Conservation (phyloP, 768 basidiomycete species). For the Phylloporus sp. region DNA sequence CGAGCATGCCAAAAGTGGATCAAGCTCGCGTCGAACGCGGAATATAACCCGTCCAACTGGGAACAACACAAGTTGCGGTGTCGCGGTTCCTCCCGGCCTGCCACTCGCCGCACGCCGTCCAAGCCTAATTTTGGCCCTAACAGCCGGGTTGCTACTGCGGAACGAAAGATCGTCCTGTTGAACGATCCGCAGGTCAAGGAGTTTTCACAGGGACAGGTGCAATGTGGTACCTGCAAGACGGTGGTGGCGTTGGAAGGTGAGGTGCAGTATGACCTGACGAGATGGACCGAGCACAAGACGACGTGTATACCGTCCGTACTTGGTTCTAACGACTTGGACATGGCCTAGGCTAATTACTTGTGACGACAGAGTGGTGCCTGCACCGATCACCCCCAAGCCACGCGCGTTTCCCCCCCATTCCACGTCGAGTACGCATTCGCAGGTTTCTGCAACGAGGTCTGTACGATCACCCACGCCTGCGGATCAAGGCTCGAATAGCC, state of each 20-base stretch:
- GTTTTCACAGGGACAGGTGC: slow-evolving; percentile 42
- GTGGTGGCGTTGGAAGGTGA: slow-evolving; percentile 43
- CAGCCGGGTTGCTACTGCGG: slow-evolving; percentile 55
- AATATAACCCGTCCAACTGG: slow-evolving; percentile 53
- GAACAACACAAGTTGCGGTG: slow-evolving; percentile 47
- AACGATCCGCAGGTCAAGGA: slow-evolving; percentile 59
- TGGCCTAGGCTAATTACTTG: slow-evolving; percentile 2
- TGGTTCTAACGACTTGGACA: background rate
- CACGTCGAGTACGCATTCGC: slow-evolving; percentile 14
- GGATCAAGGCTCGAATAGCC: slow-evolving; percentile 20
- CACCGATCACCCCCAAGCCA: slow-evolving; percentile 17
- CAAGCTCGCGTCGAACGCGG: slow-evolving; percentile 35
- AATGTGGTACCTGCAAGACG: slow-evolving; percentile 49
- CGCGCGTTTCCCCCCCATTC: slow-evolving; percentile 17
- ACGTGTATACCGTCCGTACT: slow-evolving; percentile 42
- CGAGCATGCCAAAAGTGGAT: slow-evolving; percentile 63
- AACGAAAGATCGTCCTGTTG: slow-evolving; percentile 55
- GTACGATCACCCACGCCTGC: slow-evolving; percentile 12
- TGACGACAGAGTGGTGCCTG: slow-evolving; percentile 14
- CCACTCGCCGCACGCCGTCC: slow-evolving; percentile 11
- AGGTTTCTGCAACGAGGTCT: slow-evolving; percentile 8
- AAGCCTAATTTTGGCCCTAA: slow-evolving; percentile 40
- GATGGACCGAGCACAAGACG: slow-evolving; percentile 61
- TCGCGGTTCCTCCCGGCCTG: slow-evolving; percentile 37
- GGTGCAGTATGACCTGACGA: slow-evolving; percentile 53